Base-by-base conservation (phyloP, 768 basidiomycete genomes). In the Trametes villosa region DNA sequence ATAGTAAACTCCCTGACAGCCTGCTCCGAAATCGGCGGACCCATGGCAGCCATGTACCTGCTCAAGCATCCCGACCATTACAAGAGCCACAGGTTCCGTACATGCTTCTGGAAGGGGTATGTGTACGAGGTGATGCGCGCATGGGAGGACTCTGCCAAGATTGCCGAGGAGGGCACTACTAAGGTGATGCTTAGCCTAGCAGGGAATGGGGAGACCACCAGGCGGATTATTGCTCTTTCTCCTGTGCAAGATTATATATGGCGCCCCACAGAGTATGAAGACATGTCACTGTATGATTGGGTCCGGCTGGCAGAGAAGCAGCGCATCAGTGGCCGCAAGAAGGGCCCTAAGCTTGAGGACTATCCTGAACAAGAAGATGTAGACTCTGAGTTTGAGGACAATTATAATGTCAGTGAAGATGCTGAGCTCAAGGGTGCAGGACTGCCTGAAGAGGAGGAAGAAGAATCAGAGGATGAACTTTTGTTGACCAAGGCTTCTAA, bases 31-130 rank as follows among this genome's bases (percentile, higher is more conserved):
- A n/a, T n/a, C n/a, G n/a, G n/a, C n/a, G n/a, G n/a, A n/a, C n/a
- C n/a, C n/a, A n/a, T n/a, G n/a, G n/a, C n/a, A n/a, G n/a, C 57
- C 22, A 54, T 44, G 53, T 52, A 66, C 31, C 24, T 66, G 12
- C 50, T 64, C 5, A 59, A 55, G 15, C 55, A 57, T 30, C 59
- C 59, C 8, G 65, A 66, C 44, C 65, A 66, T 52, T 66, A 66
- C 41, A 66, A 59, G 1, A 29, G 40, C 22, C 36, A 66, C 29
- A 49, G 46, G 18, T 67, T 67, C 41, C 36, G 49, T 22, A 8
- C 41, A 29, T 50, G 57, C 45, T 64, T 40, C 46, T 64, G 53
- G 60, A 22, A 27, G n/a, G 40, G 44, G 7, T 65, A 65, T 49
- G 24, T 53, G 9, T 20, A 46, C 9, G 38, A 45, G 22, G n/a